Evolutionary conservation across 257 asterid genomes (phyloP), one percentile per base, ranked within the genome.

Genomic region (Anisodus tanguticus): DNA sequence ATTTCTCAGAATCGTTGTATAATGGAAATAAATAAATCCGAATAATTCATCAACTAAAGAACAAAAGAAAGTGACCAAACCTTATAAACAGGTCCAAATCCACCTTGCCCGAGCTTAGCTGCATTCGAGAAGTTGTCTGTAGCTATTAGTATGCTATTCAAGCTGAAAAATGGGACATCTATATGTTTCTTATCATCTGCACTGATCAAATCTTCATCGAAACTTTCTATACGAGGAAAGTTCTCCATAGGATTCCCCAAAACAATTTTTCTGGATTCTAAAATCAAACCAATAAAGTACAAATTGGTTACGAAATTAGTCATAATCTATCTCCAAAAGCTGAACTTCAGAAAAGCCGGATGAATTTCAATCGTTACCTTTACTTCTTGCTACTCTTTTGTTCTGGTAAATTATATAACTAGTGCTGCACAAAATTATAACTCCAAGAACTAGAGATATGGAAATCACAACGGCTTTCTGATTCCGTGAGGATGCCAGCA

Each of bases 41-140:
- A 59, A 11, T 26, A 39, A 19, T 19, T 6, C 43, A 35, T 4
- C 51, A 55, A 10, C 26, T 15, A 55, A 41, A 6, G 19, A 67
- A 6, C 43, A 10, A 26, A 22, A n/a, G n/a, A 16, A n/a, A 22
- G 80, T 12, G 9, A 10, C 22, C 60, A 17, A 37, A 89, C 95
- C 92, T 89, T 91, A 81, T 93, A 91, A 31, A 93, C 95, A 6
- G 94, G 92, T 16, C 97, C 94, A 79, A 90, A 92, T 78, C 97
- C 97, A 37, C 95, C 97, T 82, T 54, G 88, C 55, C 97, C 97
- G 3, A 93, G 91, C 89, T 89, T 90, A 85, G 90, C 88, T 72
- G 79, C 87, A 82, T 85, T 80, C 0, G 94, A 89, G 85, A 93
- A 93, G 81, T 86, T 84, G 58, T 87, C 88, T 16, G 95, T 93